Base-by-base conservation (phyloP, 2,329 filamentous ascomycete genomes). In the Mycosphaerella sp. region DNA sequence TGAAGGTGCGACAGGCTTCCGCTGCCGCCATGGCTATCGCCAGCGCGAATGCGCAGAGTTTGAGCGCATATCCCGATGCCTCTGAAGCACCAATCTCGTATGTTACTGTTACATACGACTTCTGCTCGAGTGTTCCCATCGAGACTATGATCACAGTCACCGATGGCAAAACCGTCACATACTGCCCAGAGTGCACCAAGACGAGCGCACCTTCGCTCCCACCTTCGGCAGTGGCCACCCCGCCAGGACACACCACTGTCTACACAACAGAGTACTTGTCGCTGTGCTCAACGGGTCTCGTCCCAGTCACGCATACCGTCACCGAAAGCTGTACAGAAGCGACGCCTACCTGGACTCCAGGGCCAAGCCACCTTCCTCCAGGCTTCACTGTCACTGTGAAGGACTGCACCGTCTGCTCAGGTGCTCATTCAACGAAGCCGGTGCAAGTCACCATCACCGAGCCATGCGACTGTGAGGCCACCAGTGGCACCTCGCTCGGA, bases 211-310 rank as follows among this genome's bases (percentile, higher is more conserved):
- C 54, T 14, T 25, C 49, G 9, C 27, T 43, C 6, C 28, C 51
- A 17, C 36, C 54, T n/a, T 25, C 49, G 8, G 18, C 55, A 6
- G 40, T 25, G 13, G 30, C 52, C 4, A 41, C 51, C 13, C 55
- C 53, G 46, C 27, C 32, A 9, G 60, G 61, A 40, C 62, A 65
- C 59, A 66, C 63, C 25, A 69, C 68, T 28, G 55, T 64, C 50
- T 69, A 68, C 65, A 69, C 66, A 8, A 70, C 67, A 6, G 60
- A 58, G 18, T 68, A 66, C 56, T 41, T 55, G 41, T 65, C 65
- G 10, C 52, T 68, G 4, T 69, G 67, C 62, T 61, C 64, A 12
- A 68, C 66, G 14, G 66, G 64, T 41, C 54, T 60, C 14, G 62
- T 62, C 3, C 62, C 64, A 32, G 58, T 56, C 34, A 67, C 63